phyloP scores from a whole-genome alignment of 306 rosid species.

The Cicer arietinum region DNA sequence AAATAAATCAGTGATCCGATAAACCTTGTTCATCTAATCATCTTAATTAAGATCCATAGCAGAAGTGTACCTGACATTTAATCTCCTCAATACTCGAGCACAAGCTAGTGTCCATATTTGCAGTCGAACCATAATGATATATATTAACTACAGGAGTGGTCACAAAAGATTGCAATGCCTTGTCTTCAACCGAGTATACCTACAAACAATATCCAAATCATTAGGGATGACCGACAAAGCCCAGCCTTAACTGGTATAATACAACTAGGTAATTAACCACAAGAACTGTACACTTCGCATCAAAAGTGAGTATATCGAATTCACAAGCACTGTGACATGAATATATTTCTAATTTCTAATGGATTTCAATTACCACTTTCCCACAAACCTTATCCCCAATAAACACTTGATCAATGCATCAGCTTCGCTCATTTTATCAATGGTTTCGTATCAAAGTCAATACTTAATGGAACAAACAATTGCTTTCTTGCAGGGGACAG shows the following conservation, averaged over 20 bases:
- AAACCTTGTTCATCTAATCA: conserved; percentile 33
- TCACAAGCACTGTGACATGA: conserved; percentile 9
- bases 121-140: conserved; percentile 56
- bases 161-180: conserved; percentile 71
- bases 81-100: conserved; percentile 56
- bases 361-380: conserved; percentile 22
- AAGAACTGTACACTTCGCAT: conserved; percentile 28
- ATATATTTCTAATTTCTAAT: neutral
- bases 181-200: conserved; percentile 73
- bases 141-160: conserved; percentile 59
- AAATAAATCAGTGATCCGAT: conserved; percentile 43
- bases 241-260: conserved; percentile 20
- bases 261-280: conserved; percentile 30
- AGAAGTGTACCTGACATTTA: conserved; percentile 69
- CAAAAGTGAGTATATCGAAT: conserved; percentile 17
- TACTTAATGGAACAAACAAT: conserved; percentile 1
- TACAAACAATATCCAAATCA: conserved; percentile 45
- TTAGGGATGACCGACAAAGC: conserved; percentile 21
- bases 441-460: neutral
- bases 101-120: conserved; percentile 48
- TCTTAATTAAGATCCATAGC: conserved; percentile 43
- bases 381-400: conserved; percentile 14
- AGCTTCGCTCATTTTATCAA: conserved; percentile 11
- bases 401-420: conserved; percentile 27
- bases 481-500: conserved; percentile 28